phyloP scores from a whole-genome alignment of 2,329 filamentous ascomycete genomes.

The Coniochaeta sp. region DNA sequence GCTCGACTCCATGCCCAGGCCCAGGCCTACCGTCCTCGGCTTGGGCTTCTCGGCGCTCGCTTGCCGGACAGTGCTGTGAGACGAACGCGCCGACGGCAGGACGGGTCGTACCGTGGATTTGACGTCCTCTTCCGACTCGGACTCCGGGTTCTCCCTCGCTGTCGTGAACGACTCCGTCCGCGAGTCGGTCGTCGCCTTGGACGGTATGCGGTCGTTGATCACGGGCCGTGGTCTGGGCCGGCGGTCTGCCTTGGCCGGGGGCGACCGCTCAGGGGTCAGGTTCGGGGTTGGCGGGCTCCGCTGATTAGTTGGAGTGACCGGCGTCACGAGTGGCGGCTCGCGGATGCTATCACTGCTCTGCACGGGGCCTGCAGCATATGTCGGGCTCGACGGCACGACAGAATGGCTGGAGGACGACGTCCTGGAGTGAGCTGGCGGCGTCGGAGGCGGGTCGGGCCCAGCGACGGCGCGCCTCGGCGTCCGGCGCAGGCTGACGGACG shows the following conservation, averaged over 20 bases:
- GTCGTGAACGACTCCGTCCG: constrained; percentile 65
- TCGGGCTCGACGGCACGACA: constrained; percentile 32
- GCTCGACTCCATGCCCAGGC: constrained; percentile 34
- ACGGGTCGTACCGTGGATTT: constrained; percentile 31
- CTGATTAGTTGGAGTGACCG: constrained; percentile 56
- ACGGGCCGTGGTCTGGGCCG: constrained; percentile 38
- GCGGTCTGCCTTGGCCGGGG: constrained; percentile 33
- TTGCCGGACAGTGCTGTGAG: constrained; percentile 35
- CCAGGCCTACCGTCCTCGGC: constrained; percentile 31
- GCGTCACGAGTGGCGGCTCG: constrained; percentile 23
- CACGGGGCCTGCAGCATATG: constrained; percentile 26
- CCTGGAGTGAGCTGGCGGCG: constrained; percentile 53
- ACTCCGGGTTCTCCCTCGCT: constrained; percentile 55
- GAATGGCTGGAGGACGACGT: constrained; percentile 46
- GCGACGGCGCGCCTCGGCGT: constrained; percentile 8
- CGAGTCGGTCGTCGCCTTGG: constrained; percentile 50
- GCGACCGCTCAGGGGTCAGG: constrained; percentile 51
- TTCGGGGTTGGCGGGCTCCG: constrained; percentile 68
- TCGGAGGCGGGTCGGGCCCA: constrained; percentile 42
- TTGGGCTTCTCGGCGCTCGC: constrained; percentile 20
- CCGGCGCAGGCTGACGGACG: constrained; percentile 2
- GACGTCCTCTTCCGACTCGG: constrained; percentile 56
- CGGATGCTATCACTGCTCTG: constrained; percentile 30
- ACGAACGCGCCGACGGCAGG: constrained; percentile 31
- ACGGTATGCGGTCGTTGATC: constrained; percentile 38